Base-by-base conservation (phyloP, 2,329 filamentous ascomycete species). In the Cryphonectria radicalis region DNA sequence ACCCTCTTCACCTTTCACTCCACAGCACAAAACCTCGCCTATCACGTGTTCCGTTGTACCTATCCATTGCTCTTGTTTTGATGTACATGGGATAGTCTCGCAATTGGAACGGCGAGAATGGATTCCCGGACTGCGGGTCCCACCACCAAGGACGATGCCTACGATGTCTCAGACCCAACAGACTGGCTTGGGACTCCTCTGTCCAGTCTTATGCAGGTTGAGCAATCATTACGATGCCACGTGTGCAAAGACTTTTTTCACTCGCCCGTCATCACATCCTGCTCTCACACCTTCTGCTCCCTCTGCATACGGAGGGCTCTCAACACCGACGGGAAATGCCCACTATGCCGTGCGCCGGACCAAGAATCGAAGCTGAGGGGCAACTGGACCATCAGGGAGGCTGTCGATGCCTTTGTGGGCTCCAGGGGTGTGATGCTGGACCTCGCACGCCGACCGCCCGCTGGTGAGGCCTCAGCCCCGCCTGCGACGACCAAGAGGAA, bases 221-320 rank as follows among this genome's bases (percentile, higher is more conserved):
- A 99, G 78, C 90, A 92, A 72, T 90, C 94, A 3, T 86, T 99
- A 28, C 93, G 96, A 76, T 99, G 96, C 82, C 93, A 98, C 81
- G 93, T 99, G 72, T 99, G 96, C 88, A 98, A 98, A 80, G 97
- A 99, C 81, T 97, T 98, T 82, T 98, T 93, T 84, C 90, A 90
- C 73, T 97, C 94, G 66, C 96, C 96, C 0, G 96, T 99, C 89
- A 91, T 98, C 74, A 99, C 96, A 0, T 93, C 93, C 1, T 99
- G 96, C 83, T 92, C 90, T 68, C 96, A 99, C 80, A 98, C 96
- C 0, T 99, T 99, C 79, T 99, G 96, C 85, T 98, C 95, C 8
- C 84, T 97, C 68, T 99, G 96, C 80, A 98, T 99, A 79, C 92
- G 96, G 42, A 88, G 95, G 74, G 94, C 93, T 73, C 86, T 99